These are phyloP conservation scores for Fusarium veterinarium DNA, from an alignment of 2,329 filamentous ascomycete species.

Conservation along the genomic window DNA sequence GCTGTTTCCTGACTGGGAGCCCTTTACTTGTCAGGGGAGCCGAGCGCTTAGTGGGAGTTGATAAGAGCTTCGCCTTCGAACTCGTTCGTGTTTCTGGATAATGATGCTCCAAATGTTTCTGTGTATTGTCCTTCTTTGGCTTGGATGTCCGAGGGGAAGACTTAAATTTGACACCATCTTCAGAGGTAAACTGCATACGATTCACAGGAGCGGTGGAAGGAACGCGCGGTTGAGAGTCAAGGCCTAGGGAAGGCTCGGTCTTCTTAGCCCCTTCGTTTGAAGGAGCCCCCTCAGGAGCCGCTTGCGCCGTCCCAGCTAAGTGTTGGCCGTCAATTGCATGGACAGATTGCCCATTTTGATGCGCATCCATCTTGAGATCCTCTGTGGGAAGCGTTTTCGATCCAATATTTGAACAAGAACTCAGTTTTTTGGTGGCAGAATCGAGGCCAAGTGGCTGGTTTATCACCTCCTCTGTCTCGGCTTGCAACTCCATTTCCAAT, in stretches of 20 bases:
- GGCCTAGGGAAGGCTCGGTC: neutral
- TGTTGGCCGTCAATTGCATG: neutral
- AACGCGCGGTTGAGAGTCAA: neutral
- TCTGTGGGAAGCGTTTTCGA: neutral
- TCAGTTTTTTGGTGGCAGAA: neutral
- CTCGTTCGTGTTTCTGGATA: neutral
- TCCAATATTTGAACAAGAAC: conserved; percentile 6
- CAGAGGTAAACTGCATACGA: neutral
- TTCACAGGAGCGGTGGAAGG: neutral
- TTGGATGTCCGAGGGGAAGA: neutral
- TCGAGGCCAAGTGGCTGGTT: neutral
- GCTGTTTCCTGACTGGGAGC: neutral
- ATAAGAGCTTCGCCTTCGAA: neutral
- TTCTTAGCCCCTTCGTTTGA: neutral
- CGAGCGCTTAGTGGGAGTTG: neutral
- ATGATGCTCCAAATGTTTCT: conserved; percentile 5
- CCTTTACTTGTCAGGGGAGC: conserved; percentile 3
- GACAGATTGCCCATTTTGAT: neutral
- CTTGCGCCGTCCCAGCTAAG: neutral
- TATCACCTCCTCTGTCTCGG: neutral
- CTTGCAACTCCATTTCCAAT: neutral
- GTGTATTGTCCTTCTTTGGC: neutral
- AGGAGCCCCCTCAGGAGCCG: neutral
- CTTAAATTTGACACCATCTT: neutral
- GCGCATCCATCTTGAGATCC: neutral